Base-by-base conservation (phyloP, 768 basidiomycete species). In the Butyriboletus loyo region DNA sequence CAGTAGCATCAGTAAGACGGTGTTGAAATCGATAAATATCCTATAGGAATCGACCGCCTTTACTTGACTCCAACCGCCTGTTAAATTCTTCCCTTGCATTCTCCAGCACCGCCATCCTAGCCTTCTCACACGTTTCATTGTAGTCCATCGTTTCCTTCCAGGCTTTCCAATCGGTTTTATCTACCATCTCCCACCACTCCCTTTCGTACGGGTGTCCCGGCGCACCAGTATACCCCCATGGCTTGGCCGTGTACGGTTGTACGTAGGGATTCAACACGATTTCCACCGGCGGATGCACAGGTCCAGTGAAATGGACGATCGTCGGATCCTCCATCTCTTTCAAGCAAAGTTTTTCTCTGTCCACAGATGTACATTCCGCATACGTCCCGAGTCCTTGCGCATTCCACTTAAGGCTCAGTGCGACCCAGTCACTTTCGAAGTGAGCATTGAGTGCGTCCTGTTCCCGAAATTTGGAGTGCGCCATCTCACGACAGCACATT, bases 231-330 rank as follows among this genome's bases (percentile, higher is more conserved):
- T 82, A 82, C 3, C 80, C 80, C 81, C 83, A 82, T 1, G 80
- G 81, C 54, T 83, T 84, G 8, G 79, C 71, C 1, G 76, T 77
- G 53, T 68, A 77, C 4, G 79, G 82, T 56, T 77, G 80, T n/a
- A 80, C 72, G 49, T 70, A 77, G 1, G 76, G 75, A 59, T 81
- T 81, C 55, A 82, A 60, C 11, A 81, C 74, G 5, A 71, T 66
- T 7, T 65, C 72, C 54, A 81, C 40, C 5, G 61, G 55, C 1
- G 81, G 81, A 62, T 81, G 70, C 27, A 81, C 69, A 1, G 82
- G 77, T 2, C 83, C 81, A 3, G 81, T 81, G 65, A 84, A 84
- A 58, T 82, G 83, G 13, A 83, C 77, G 53, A 84, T 74, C 10
- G 56, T 57, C 0, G 79, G 75, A 35, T 77, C 65, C 21, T 63